These are phyloP conservation scores for Chloranthus sessilifolius DNA, from an alignment of 164 flowering plant genomes.

Conservation along the genomic window DNA sequence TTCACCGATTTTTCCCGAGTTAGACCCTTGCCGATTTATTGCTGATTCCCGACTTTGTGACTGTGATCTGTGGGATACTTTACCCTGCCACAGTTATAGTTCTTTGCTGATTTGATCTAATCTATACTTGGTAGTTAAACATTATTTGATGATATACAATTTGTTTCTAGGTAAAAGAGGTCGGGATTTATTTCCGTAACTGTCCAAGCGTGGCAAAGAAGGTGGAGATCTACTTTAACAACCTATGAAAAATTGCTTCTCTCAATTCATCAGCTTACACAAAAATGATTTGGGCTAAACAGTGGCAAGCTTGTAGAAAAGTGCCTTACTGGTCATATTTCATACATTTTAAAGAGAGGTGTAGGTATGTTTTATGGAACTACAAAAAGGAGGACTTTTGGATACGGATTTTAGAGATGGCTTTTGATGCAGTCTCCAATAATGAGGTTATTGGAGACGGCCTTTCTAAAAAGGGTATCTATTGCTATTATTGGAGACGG, in stretches of 20 bases:
- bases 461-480: too few relatives aligned
- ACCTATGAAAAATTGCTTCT: slow-evolving; percentile 67
- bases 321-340: slow-evolving; percentile 99
- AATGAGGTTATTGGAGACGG: too few relatives aligned
- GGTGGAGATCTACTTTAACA: slow-evolving; percentile 59
- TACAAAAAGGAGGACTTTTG: too few relatives aligned
- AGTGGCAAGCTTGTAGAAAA: slow-evolving; percentile 66
- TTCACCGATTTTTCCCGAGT: too few relatives aligned
- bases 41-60: too few relatives aligned
- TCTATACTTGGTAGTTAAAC: neutral
- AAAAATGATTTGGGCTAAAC: slow-evolving; percentile 53
- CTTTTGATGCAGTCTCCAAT: too few relatives aligned
- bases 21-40: too few relatives aligned
- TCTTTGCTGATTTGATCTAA: too few relatives aligned
- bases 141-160: neutral
- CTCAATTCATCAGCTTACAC: slow-evolving; percentile 65
- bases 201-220: slow-evolving; percentile 61
- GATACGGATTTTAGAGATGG: too few relatives aligned
- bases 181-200: slow-evolving; percentile 71
- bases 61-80: too few relatives aligned
- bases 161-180: slow-evolving; percentile 81
- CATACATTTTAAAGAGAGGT: slow-evolving; percentile 37
- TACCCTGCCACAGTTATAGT: too few relatives aligned
- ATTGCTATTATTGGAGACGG: too few relatives aligned
- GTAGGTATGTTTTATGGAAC: slow-evolving; percentile 54